Conservation (phyloP, 2,329 filamentous ascomycete genomes). For the Proliferodiscus dingleyae region DNA sequence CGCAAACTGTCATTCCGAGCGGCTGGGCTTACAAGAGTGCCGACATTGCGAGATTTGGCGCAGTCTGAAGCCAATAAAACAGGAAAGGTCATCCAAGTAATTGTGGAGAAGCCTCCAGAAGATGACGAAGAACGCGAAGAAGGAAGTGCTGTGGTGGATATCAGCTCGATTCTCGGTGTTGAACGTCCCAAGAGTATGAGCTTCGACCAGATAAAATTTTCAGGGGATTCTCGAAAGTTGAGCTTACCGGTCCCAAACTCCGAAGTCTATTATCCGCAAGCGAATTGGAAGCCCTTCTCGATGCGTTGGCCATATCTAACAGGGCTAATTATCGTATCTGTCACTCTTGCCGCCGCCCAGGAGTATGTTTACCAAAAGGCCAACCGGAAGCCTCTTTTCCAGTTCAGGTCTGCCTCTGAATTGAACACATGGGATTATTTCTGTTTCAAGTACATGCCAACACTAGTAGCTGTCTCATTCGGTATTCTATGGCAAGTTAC, state of each 20-base stretch:
- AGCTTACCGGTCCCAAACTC: conserved; percentile 33
- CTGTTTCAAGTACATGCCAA: conserved; percentile 59
- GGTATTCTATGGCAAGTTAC: conserved; percentile 63
- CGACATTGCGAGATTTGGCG: conserved; percentile 45
- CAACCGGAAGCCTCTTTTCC: conserved; percentile 34
- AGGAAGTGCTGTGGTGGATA: conserved; percentile 22
- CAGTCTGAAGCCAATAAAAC: conserved; percentile 56
- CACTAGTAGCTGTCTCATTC: conserved; percentile 54
- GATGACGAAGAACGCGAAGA: conserved; percentile 7
- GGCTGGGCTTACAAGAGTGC: conserved; percentile 26
- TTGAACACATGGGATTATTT: conserved; percentile 52
- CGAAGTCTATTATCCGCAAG: conserved; percentile 55
- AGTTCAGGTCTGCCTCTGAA: conserved; percentile 46
- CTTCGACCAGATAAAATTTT: conserved; percentile 16
- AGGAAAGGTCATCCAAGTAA: conserved; percentile 56
- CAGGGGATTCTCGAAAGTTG: conserved; percentile 19
- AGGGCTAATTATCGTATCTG: conserved; percentile 48
- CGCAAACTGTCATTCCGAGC: conserved; percentile 21
- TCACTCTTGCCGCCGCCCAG: conserved; percentile 46
- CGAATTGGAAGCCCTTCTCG: conserved; percentile 62
- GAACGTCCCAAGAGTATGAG: conserved; percentile 11
- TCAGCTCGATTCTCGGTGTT: conserved; percentile 25
- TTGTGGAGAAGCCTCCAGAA: conserved; percentile 39
- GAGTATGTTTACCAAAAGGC: conserved; percentile 53
- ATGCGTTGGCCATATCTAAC: conserved; percentile 60